Evolutionary conservation across 1,139 yeast genomes (phyloP).

Genomic region (Pichia sp.): DNA sequence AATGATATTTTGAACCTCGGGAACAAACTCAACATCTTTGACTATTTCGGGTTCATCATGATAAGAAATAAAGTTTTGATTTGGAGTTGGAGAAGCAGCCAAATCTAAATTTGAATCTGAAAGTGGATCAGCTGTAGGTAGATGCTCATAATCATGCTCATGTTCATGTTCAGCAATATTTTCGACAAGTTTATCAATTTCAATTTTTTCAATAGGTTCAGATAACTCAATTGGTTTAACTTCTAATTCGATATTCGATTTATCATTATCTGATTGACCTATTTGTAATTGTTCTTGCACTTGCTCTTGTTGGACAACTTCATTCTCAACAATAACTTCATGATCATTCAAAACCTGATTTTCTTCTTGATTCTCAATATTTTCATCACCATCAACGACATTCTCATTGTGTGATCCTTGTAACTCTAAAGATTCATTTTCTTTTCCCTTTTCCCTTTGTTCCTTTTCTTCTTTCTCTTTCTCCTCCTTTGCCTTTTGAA

Average conservation of each 20-base stretch:
- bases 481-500: constrained; percentile 7
- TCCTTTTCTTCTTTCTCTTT: constrained; percentile 4
- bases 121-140: too few species aligned
- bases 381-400: background rate
- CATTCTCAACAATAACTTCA: background rate
- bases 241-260: constrained; percentile 16
- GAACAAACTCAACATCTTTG: constrained; percentile 16
- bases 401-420: background rate
- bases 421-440: background rate
- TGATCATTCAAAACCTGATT: background rate
- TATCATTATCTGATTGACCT: constrained; percentile 8
- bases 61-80: background rate
- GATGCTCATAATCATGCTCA: too few species aligned
- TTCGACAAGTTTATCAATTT: constrained; percentile 9
- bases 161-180: background rate
- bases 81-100: background rate
- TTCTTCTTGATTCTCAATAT: constrained; percentile 1
- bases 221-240: constrained; percentile 26
- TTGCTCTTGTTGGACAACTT: constrained; percentile 15
- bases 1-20: constrained; percentile 23
- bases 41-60: background rate
- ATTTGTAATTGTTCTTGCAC: constrained; percentile 14
- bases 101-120: too few species aligned
- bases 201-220: constrained; percentile 13
- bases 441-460: background rate